phyloP scores from a whole-genome alignment of 2,329 filamentous ascomycete genomes.

The Colletotrichum australisinense region DNA sequence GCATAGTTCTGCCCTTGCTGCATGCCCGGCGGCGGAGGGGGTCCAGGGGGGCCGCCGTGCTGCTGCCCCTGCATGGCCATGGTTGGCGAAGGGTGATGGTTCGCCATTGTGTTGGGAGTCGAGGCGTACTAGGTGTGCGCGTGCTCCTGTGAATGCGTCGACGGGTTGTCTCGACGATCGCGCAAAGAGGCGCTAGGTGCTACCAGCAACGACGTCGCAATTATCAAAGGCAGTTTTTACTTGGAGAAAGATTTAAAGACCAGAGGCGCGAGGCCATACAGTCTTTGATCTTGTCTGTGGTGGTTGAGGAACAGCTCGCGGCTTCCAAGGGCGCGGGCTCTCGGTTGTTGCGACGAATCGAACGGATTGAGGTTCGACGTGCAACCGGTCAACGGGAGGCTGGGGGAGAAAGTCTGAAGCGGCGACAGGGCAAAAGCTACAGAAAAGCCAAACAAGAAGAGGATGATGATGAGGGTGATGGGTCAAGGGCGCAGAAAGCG shows the following conservation, averaged over 20 bases:
- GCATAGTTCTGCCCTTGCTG: conserved; percentile 67
- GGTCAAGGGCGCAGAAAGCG: conserved; percentile 1
- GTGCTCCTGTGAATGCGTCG: conserved; percentile 35
- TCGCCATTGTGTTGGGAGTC: conserved; percentile 67
- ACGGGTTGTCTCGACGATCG: conserved; percentile 36
- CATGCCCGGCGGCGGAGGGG: conserved; percentile 66
- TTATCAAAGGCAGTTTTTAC: conserved; percentile 1
- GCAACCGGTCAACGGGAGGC: conserved; percentile 33
- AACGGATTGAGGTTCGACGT: conserved; percentile 33
- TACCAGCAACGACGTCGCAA: neutral
- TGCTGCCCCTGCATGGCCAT: conserved; percentile 77
- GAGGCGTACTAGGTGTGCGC: conserved; percentile 3
- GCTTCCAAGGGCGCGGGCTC: conserved; percentile 3
- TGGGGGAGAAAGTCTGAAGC: conserved; percentile 18
- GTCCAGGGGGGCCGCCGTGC: conserved; percentile 74
- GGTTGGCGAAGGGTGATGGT: conserved; percentile 84
- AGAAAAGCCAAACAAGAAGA: conserved; percentile 15
- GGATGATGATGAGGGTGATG: neutral
- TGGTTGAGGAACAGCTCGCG: neutral
- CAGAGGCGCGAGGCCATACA: neutral
- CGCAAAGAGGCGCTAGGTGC: conserved; percentile 16
- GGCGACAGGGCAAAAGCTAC: conserved; percentile 19
- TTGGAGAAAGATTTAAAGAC: neutral
- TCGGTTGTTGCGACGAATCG: conserved; percentile 23
- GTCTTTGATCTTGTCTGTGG: conserved; percentile 1